Conservation (phyloP, 148 eudicot species). For the Nepenthes gracilis region DNA sequence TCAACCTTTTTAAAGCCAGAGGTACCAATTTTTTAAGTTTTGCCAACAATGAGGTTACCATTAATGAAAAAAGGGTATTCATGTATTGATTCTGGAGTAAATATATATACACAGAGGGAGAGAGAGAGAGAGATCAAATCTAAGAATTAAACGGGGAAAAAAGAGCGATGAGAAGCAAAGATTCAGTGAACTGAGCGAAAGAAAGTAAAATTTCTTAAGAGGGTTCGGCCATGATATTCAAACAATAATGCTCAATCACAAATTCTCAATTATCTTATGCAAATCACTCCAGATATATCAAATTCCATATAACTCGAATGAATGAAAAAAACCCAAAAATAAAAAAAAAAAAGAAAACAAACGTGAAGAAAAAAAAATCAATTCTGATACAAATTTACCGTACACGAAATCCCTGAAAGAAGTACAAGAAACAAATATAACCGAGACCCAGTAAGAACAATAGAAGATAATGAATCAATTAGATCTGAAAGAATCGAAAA, state of each 20-base stretch:
- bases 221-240: not conserved
- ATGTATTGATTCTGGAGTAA: not conserved
- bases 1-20: not conserved
- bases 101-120: no score
- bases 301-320: not conserved
- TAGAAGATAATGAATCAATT: no score
- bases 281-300: not conserved
- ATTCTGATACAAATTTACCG: no score
- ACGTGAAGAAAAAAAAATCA: no score
- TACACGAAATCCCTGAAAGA: no score
- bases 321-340: no score
- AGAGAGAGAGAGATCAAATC: conserved; percentile 13
- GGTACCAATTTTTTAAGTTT: not conserved
- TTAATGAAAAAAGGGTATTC: not conserved
- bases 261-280: not conserved
- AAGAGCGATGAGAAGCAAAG: conserved; percentile 6
- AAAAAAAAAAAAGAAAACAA: no score
- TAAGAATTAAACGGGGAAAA: conserved; percentile 1
- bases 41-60: no score
- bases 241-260: not conserved
- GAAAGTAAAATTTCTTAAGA: no score
- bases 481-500: not conserved
- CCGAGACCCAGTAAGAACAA: no score
- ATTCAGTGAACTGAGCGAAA: conserved; percentile 5
- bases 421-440: no score